These are phyloP conservation scores for Kluyveromyces nonfermentans DNA, from an alignment of 805 yeast species.

Conservation along the genomic window DNA sequence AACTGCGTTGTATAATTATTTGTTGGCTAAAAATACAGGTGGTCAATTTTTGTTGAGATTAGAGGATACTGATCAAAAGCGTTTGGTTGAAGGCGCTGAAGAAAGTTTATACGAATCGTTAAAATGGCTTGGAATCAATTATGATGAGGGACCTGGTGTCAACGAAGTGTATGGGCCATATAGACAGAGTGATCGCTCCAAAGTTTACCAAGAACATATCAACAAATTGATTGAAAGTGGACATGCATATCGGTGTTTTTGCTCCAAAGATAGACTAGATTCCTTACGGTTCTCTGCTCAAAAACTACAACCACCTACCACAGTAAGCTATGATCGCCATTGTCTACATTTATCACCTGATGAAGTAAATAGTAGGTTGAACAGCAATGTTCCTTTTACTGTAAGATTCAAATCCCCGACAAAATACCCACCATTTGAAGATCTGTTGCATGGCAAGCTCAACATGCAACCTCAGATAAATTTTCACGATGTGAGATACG, in stretches of 20 bases:
- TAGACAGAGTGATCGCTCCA: constrained; percentile 71
- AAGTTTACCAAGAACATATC: constrained; percentile 55
- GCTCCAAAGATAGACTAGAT: constrained; percentile 70
- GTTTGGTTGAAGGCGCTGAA: constrained; percentile 79
- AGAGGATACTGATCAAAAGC: constrained; percentile 86
- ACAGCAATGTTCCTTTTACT: constrained; percentile 36
- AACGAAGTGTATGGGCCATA: constrained; percentile 51
- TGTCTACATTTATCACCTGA: constrained; percentile 43
- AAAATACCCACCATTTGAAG: constrained; percentile 55
- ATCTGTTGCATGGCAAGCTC: constrained; percentile 68
- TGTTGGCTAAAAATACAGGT: constrained; percentile 66
- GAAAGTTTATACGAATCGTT: constrained; percentile 65
- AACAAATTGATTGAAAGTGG: constrained; percentile 50
- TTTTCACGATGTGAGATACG: constrained; percentile 60
- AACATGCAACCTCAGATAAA: constrained; percentile 76
- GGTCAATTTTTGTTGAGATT: constrained; percentile 77
- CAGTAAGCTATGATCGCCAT: constrained; percentile 83
- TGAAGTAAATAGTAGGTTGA: constrained; percentile 32
- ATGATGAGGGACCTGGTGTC: constrained; percentile 75
- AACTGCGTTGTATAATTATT: constrained; percentile 85
- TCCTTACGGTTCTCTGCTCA: constrained; percentile 64
- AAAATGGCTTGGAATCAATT: constrained; percentile 61
- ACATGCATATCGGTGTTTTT: constrained; percentile 77
- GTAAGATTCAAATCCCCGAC: constrained; percentile 74
- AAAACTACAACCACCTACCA: constrained; percentile 73